Evolutionary conservation across 2,329 filamentous ascomycete species (phyloP), one percentile per base, ranked within the genome.

Genomic region (Sarocladium strictum): DNA sequence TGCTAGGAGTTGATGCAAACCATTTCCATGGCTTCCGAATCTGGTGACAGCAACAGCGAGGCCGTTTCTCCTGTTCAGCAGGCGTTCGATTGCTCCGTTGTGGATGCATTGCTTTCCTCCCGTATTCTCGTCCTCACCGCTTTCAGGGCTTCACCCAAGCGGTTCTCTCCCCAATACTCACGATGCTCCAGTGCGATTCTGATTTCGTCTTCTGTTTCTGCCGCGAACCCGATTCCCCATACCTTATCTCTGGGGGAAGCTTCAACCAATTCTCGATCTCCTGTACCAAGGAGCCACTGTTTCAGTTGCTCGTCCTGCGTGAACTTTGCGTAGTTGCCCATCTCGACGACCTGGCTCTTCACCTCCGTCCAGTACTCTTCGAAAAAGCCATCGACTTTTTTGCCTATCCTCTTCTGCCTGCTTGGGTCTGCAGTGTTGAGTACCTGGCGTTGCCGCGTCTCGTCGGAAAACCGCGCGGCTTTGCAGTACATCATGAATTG

Each of bases 401-500:
- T 60, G 15, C 64, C 68, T 1, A 70, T 61, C 2, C 41, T 53
- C 51, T 67, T 69, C 51, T 69, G 65, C 49, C 64, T 58, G 50
- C 63, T 65, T 1, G 66, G 64, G 23, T 58, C 58, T 0, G 45
- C n/a, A 1, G 64, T 64, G 23, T 29, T 52, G 24, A 69, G 60
- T 24, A 69, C 56, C 15, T 33, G 58, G 19, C 54, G 53, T 49
- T 64, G 61, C 2, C 59, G 56, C 3, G 53, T 55, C 15, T 27
- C 50, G 59, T 72, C 69, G 54, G 58, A 49, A 57, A 72, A 73
- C 6, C 63, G 63, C 10, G 61, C 62, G 5, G 70, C 70, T 60
- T 73, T 72, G 64, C 67, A 69, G 58, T 66, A 72, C 71, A 71
- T 72, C 69, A 72, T 72, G 59, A 70, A 72, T 55, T 73, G 69